These are phyloP conservation scores for Rauvolfia tetraphylla DNA, from an alignment of 257 asterid genomes.

Conservation along the genomic window DNA sequence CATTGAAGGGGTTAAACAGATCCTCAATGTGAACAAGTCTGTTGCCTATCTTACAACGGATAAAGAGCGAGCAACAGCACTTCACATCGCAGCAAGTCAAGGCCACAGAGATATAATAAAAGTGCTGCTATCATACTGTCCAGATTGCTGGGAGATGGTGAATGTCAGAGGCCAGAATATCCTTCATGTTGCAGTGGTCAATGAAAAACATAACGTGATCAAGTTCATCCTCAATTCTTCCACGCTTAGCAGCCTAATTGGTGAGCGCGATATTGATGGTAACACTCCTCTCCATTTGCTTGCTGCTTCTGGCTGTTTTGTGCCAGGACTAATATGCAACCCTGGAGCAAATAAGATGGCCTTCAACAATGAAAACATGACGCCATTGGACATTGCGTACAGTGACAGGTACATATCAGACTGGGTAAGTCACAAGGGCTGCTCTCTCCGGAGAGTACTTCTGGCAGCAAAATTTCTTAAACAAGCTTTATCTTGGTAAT, in stretches of 20 bases:
- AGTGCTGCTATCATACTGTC: slow-evolving; percentile 4
- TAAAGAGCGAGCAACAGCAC: slow-evolving; percentile 13
- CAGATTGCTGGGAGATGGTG: slow-evolving; percentile 28
- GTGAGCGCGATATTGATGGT: slow-evolving; percentile 13
- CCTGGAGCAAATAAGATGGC: slow-evolving; percentile 15
- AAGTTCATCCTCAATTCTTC: not conserved
- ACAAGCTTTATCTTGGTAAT: too few species aligned
- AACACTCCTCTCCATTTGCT: slow-evolving; percentile 25
- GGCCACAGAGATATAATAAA: slow-evolving; percentile 10
- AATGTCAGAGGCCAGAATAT: slow-evolving; percentile 13
- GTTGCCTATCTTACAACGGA: slow-evolving; percentile 1
- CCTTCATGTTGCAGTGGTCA: slow-evolving; percentile 14
- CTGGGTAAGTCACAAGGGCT: slow-evolving; percentile 14
- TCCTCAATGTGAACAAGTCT: slow-evolving; percentile 4
- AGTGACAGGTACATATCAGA: not conserved
- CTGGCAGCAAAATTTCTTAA: too few species aligned
- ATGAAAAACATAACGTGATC: not conserved
- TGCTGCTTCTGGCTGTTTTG: slow-evolving; percentile 3
- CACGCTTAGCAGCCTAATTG: not conserved
- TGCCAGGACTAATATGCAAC: not conserved
- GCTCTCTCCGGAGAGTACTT: too few species aligned
- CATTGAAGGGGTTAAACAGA: not conserved
- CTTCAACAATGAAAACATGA: slow-evolving; percentile 16
- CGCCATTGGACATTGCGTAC: slow-evolving; percentile 20
- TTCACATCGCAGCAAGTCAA: slow-evolving; percentile 20